Base-by-base conservation (phyloP, 768 basidiomycete species). In the Ramaria rubella region DNA sequence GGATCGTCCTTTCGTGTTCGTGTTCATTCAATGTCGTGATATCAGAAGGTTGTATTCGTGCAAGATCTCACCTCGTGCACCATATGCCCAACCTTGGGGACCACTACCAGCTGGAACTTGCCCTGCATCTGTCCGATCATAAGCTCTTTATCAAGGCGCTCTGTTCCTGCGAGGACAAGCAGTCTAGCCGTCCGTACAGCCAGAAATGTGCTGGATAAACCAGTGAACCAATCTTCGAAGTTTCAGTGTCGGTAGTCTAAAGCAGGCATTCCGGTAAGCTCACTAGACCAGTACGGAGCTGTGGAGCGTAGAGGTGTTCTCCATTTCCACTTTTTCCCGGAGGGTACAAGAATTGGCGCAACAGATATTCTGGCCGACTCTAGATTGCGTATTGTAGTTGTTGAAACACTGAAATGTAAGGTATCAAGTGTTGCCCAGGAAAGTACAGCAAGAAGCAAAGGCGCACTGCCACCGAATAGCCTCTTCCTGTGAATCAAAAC, bases 111-210 rank as follows among this genome's bases (percentile, higher is more conserved):
- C 71, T 97, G 95, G 70, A 97, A 99, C 68, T 96, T 97, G 64
- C 86, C 90, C 68, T 86, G 91, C 92, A 95, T 94, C 66, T 94
- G 92, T 1, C 88, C 96, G 49, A 98, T 93, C 87, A 95, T 96
- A 45, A 99, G 77, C 62, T 91, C 85, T 62, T 82, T 87, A 65
- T 99, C 96, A 4, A 98, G 80, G 17, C 94, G 77, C 63, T 99
- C 96, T 17, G 94, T 85, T 0, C 94, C 95, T 0, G 96, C 96
- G 15, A 99, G 75, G 8, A 98, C 81, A 23, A 99, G 81, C 26
- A 99, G 72, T 27, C 94, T 83, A 0, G 94, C 95, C 0, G 90
- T 81, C 14, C 86, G 81, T 0, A 83, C 81, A 0, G 78, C 70
- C 1, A 98, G 77, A 70, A 99, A 99, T 23, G 78, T 77, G n/a